phyloP scores from a whole-genome alignment of 1,139 yeast species.

The Geotrichum macrosporum region DNA sequence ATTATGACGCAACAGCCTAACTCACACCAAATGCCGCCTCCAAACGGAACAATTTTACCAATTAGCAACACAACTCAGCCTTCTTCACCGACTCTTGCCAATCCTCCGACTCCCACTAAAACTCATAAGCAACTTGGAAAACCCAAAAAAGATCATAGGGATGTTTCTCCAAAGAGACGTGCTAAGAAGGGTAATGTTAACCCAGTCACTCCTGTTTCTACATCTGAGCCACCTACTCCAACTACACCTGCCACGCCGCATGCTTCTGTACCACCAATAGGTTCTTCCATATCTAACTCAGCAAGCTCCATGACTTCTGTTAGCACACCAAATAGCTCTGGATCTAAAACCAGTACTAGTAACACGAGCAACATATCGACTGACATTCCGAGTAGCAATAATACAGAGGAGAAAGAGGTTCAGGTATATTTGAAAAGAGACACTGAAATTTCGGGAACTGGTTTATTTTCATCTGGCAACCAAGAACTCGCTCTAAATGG shows the following conservation, averaged over 20 bases:
- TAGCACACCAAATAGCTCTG: conserved; percentile 9
- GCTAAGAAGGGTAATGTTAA: conserved; percentile 25
- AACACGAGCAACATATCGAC: conserved; percentile 6
- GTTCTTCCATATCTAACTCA: conserved; percentile 9
- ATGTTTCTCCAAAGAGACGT: conserved; percentile 25
- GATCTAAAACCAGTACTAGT: conserved; percentile 19
- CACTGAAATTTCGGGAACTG: too few relatives aligned
- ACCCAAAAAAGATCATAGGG: conserved; percentile 39
- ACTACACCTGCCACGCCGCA: conserved; percentile 41
- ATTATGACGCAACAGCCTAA: conserved; percentile 15
- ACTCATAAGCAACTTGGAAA: conserved; percentile 40
- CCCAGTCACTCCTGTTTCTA: conserved; percentile 33
- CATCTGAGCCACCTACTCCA: conserved; percentile 41
- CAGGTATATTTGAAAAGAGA: too few relatives aligned
- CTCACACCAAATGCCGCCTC: conserved; percentile 32
- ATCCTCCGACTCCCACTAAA: conserved; percentile 48
- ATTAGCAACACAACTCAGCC: conserved; percentile 32
- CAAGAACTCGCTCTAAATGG: neutral
- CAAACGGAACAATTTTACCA: conserved; percentile 29
- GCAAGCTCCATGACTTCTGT: conserved; percentile 5
- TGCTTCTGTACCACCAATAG: conserved; percentile 17
- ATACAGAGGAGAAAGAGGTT: neutral
- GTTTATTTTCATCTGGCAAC: too few relatives aligned
- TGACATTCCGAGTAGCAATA: neutral
- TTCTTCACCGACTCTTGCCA: conserved; percentile 36